Evolutionary conservation across 2,329 filamentous ascomycete genomes (phyloP), one percentile per base, ranked within the genome.

Genomic region (Fusarium penzigii): DNA sequence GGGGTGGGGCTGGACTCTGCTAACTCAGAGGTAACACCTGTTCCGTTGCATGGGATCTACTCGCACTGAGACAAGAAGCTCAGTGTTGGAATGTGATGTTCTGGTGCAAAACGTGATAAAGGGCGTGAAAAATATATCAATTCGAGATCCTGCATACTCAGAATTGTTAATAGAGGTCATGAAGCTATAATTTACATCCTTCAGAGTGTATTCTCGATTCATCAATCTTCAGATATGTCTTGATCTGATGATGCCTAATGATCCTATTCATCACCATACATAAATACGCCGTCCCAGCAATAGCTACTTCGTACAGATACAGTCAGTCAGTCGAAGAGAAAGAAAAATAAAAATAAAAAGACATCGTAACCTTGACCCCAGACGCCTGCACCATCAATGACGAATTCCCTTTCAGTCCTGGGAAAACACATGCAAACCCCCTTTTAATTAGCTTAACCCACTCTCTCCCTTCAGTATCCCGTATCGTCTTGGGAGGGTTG

Each of bases 321-420:
- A 36, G 10, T 14, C 5, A 32, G 29, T 7, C 29, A 36, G 7
- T 25, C 20, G 20, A 25, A 25, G 20, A 25, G 20, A 25, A 7
- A 25, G 7, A 25, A 7, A 25, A 7, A 25, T 4, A 25, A 7
- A 25, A 25, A n/a, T n/a, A 25, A 25, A 25, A 36, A 61, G 46
- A 56, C 53, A 56, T 55, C 57, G 54, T 49, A 48, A 48, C 57
- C 57, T 57, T 51, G 7, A 53, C 46, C 58, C 57, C 46, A 58
- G 53, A 60, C 57, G 57, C 57, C 57, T 45, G 41, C 46, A 44
- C 51, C 39, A 40, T 61, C 50, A 54, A 47, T 51, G 11, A 58
- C 58, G 48, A 53, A 59, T 36, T 14, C 32, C 32, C 13, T 14
- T 12, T 12, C 10, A 36, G 32, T 36, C 9, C 32, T 9, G 13